Evolutionary conservation across 192 early-diverging fungal species (phyloP), one percentile per base, ranked within the genome.

Genomic region (Coemansia sp.): DNA sequence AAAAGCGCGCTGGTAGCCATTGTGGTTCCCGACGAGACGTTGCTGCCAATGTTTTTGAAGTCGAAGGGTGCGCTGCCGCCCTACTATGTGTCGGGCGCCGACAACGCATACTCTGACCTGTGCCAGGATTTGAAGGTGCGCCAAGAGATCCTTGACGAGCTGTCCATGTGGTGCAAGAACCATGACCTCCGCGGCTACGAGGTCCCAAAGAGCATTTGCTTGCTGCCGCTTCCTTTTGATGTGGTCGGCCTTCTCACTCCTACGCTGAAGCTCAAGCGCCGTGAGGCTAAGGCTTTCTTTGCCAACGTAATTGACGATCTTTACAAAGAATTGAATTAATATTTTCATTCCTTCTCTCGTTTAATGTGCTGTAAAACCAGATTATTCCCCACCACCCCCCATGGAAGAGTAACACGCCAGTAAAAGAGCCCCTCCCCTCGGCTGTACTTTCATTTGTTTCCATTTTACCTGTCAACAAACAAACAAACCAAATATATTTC

Each of bases 161-260:
- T 94, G 43, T 72, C 70, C 24, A 76, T 73, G 52, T 81, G 78
- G 68, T 89, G 87, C 35, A 84, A 84, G 60, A 72, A 77, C 36
- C 87, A 86, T 61, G 88, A 83, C 9, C 62, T 94, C 59, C 69
- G 76, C 26, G 88, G 91, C 11, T 94, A 92, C 63, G 93, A 92
- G 44, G 82, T 84, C n/a, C 83, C 88, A 23, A 91, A 89, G 78
- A 85, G 76, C 23, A 73, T 94, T 18, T 60, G 85, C 23, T 58
- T 96, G n/a, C 75, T 89, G 36, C 34, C 84, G 1, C 85, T 86
- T n/a, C 73, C 87, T 23, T 94, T 94, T 75, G 85, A 92, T 26
- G 87, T 89, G 63, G 88, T 92, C 30, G 90, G 84, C 5, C 83
- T 92, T 30, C 78, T 96, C 69, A 94, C 94, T 0, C 93, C 93